A percentile compares a stretch with the other conserved stretches of the same genome.
Evolutionary conservation across 345 rosid species (phyloP).

Genomic region (Lepidium africanum): DNA sequence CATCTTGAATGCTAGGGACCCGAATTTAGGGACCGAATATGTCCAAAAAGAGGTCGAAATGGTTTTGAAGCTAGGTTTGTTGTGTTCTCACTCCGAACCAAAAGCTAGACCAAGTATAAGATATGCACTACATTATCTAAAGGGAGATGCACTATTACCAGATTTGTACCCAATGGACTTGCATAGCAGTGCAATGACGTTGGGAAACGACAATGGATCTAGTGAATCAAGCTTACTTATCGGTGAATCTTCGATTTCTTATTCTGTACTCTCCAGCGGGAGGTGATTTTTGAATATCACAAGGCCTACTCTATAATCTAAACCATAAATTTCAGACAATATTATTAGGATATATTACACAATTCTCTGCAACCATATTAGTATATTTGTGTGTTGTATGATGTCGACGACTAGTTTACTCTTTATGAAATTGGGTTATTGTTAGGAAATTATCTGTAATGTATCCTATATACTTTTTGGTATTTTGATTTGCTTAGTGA

Average conservation of each 20-base stretch:
- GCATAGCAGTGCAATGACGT: constrained; percentile 14
- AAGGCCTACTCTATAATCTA: no score
- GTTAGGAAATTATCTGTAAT: no score
- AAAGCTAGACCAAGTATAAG: constrained; percentile 51
- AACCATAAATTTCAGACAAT: no score
- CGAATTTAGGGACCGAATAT: constrained; percentile 7
- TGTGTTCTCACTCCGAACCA: constrained; percentile 48
- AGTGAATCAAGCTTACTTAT: constrained; percentile 16
- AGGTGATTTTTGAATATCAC: constrained; percentile 21
- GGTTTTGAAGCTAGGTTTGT: constrained; percentile 55
- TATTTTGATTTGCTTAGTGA: no score
- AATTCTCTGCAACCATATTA: no score
- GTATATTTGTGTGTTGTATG: no score
- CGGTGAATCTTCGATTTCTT: constrained; percentile 23
- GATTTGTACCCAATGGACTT: constrained; percentile 22
- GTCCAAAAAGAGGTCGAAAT: constrained; percentile 37
- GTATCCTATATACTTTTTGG: no score
- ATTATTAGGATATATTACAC: no score
- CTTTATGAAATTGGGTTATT: no score
- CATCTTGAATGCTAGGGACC: constrained; percentile 49
- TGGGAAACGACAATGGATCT: constrained; percentile 19
- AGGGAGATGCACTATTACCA: constrained; percentile 38
- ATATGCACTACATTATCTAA: constrained; percentile 49
- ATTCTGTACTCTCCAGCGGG: constrained; percentile 46
- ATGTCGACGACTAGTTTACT: no score